Evolutionary conservation across 176 grass and related monocot species (phyloP).

Genomic region (Saccharum officinarum): DNA sequence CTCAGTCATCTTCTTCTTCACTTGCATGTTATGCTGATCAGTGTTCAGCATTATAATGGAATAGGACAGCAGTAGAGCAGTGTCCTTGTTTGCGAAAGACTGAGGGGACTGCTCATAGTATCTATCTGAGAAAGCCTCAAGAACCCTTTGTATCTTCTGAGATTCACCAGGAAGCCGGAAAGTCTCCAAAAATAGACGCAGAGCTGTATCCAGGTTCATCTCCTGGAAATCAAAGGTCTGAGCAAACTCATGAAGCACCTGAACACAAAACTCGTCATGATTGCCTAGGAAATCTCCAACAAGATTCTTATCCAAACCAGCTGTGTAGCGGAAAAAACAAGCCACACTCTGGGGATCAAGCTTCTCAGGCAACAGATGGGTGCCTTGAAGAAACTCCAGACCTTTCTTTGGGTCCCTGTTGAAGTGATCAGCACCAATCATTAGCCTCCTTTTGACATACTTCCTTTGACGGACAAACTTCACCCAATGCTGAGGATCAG

Average conservation of each 20-base stretch:
- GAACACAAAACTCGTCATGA: conserved; percentile 99
- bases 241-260: conserved; percentile 96
- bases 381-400: conserved; percentile 97
- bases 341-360: conserved; percentile 98
- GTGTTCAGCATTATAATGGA: conserved; percentile 99
- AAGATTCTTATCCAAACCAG: conserved; percentile 97
- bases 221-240: conserved; percentile 91
- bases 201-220: conserved; percentile 95
- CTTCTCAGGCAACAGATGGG: conserved; percentile 95
- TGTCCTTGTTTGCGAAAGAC: conserved; percentile 89
- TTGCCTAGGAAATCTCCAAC: conserved; percentile 96
- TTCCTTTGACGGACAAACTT: conserved; percentile 93
- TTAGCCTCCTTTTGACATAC: conserved; percentile 87
- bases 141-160: conserved; percentile 98
- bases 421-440: conserved; percentile 98
- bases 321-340: conserved; percentile 92
- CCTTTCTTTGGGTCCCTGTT: conserved; percentile 99
- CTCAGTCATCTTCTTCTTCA: conserved; percentile 99
- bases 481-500: conserved; percentile 88
- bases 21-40: conserved; percentile 99
- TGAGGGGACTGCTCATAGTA: conserved; percentile 93
- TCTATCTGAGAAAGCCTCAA: conserved; percentile 98
- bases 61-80: conserved; percentile 87
- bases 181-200: conserved; percentile 92
- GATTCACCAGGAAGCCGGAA: conserved; percentile 94